Evolutionary conservation across 2,329 filamentous ascomycete genomes (phyloP).

Genomic region (Thyridium curvatum): DNA sequence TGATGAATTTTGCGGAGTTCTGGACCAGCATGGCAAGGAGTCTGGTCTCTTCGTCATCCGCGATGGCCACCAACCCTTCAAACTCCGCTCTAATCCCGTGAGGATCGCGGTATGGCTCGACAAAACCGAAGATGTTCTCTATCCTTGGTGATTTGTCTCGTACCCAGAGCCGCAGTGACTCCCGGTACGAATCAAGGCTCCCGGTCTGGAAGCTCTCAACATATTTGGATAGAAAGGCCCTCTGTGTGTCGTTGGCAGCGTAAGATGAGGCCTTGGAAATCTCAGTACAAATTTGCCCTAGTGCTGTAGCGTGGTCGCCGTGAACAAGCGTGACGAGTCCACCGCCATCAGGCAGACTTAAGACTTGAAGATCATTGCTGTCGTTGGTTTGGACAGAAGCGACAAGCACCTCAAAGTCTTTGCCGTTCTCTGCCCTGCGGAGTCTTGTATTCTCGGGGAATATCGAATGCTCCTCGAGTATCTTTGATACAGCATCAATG

Average conservation of each 20-base stretch:
- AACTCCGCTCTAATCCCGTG: conserved; percentile 52
- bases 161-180: conserved; percentile 52
- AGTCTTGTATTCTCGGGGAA: conserved; percentile 54
- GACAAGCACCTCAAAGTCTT: too few species aligned
- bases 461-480: conserved; percentile 42
- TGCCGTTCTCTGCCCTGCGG: conserved; percentile 23
- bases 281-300: conserved; percentile 39
- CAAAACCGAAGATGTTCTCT: conserved; percentile 55
- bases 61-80: conserved; percentile 52
- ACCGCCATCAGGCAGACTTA: conserved; percentile 31
- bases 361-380: conserved; percentile 34
- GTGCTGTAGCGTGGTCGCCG: conserved; percentile 46
- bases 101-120: conserved; percentile 59
- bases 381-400: too few species aligned
- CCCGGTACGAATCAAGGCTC: conserved; percentile 45
- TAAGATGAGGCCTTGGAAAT: conserved; percentile 39
- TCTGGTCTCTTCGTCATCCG: conserved; percentile 59
- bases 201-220: conserved; percentile 50
- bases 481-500: conserved; percentile 42
- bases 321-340: conserved; percentile 32
- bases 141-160: conserved; percentile 48
- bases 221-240: conserved; percentile 43
- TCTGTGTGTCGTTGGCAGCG: conserved; percentile 45
- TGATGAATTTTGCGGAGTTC: conserved; percentile 58
- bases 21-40: conserved; percentile 57